Conservation (phyloP, 495 filamentous ascomycete species). For the Venustampulla echinocandica region DNA sequence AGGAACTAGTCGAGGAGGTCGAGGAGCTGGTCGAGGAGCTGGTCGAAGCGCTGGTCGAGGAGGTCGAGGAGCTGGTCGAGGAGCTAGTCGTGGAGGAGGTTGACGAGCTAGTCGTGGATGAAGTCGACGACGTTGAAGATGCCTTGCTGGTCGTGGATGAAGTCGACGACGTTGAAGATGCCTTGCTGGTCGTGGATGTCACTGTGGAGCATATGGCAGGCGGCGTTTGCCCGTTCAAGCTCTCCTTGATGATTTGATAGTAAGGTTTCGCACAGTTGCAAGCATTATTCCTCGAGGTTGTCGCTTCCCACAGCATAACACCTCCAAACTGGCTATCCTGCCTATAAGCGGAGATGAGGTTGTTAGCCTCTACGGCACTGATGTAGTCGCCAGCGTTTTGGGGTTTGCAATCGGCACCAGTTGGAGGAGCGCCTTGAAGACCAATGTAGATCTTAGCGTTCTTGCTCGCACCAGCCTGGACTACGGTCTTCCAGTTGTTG, state of each 20-base stretch:
- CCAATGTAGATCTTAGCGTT: slow-evolving; percentile 38
- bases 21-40: background rate
- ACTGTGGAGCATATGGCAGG: slow-evolving; percentile 18
- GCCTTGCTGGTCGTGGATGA: slow-evolving; percentile 16
- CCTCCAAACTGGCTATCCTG: slow-evolving; percentile 52
- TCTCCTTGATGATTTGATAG: slow-evolving; percentile 34
- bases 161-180: slow-evolving; percentile 21
- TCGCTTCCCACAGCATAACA: slow-evolving; percentile 67
- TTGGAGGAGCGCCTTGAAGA: slow-evolving; percentile 16
- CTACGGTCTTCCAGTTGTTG: slow-evolving; percentile 30
- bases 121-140: slow-evolving; percentile 20
- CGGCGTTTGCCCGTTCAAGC: slow-evolving; percentile 29
- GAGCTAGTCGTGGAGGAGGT: slow-evolving; percentile 8
- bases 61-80: slow-evolving; percentile 1
- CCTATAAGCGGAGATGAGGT: slow-evolving; percentile 43
- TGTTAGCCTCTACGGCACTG: slow-evolving; percentile 37
- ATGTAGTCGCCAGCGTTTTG: slow-evolving; percentile 31
- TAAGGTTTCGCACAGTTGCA: slow-evolving; percentile 12
- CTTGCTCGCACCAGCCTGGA: slow-evolving; percentile 23
- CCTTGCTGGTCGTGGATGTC: slow-evolving; percentile 13
- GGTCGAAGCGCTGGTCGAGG: background rate
- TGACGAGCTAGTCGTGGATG: slow-evolving; percentile 17
- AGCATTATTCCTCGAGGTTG: slow-evolving; percentile 14
- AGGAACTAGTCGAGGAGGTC: background rate
- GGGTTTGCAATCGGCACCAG: slow-evolving; percentile 19